Evolutionary conservation across 495 filamentous ascomycete genomes (phyloP).

Genomic region (Penicillium tannophilum): DNA sequence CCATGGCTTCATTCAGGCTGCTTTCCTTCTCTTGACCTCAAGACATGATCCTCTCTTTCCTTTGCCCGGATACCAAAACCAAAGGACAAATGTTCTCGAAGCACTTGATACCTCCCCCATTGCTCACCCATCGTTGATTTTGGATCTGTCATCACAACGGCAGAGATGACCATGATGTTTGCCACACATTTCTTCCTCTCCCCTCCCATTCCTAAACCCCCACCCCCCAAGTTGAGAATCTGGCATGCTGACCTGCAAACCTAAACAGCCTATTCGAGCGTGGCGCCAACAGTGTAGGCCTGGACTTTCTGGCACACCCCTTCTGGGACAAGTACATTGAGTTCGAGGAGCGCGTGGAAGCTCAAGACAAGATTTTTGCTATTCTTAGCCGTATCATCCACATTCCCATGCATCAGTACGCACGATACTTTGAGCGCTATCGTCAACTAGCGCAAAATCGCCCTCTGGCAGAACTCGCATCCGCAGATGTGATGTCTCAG

Average conservation of each 20-base stretch:
- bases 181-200: slow-evolving; percentile 39
- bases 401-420: slow-evolving; percentile 97
- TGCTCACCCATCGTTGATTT: slow-evolving; percentile 40
- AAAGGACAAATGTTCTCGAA: slow-evolving; percentile 31
- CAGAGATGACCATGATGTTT: slow-evolving; percentile 54
- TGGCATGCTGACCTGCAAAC: slow-evolving; percentile 35
- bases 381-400: slow-evolving; percentile 84
- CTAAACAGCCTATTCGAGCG: slow-evolving; percentile 83
- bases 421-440: slow-evolving; percentile 91
- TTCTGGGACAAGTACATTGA: slow-evolving; percentile 99
- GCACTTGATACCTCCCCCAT: slow-evolving; percentile 34
- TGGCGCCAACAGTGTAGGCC: slow-evolving; percentile 78
- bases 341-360: slow-evolving; percentile 88
- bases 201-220: slow-evolving; percentile 26
- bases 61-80: slow-evolving; percentile 35
- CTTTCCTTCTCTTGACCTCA: slow-evolving; percentile 43
- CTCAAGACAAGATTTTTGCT: slow-evolving; percentile 81
- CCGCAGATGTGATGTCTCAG: slow-evolving; percentile 65
- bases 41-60: slow-evolving; percentile 21
- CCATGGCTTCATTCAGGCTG: slow-evolving; percentile 56
- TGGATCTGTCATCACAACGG: slow-evolving; percentile 40
- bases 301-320: slow-evolving; percentile 91
- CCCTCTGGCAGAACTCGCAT: slow-evolving; percentile 72
- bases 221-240: slow-evolving; percentile 16
- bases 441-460: slow-evolving; percentile 73